Evolutionary conservation across 139 green algal genomes (phyloP), one percentile per base, ranked within the genome.

Genomic region (Dunaliella sp.): DNA sequence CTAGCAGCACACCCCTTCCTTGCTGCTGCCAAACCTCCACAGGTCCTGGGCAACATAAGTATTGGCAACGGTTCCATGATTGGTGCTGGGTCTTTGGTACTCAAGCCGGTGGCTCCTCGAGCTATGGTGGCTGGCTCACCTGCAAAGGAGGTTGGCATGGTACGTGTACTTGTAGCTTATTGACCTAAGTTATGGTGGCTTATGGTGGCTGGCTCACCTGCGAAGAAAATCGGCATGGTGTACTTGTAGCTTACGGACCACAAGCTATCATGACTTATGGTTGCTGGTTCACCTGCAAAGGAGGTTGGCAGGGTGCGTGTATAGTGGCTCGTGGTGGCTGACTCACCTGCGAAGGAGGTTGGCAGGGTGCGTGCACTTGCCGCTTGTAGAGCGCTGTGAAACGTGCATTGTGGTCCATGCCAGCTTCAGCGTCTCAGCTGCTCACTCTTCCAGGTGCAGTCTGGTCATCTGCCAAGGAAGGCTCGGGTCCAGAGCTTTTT

Each of bases 11-110:
- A n/a, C 58, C 21, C 58, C 21, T 24, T 24, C 22, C 24, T 21
- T 21, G 22, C 58, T 74, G 58, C 58, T 74, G 58, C 58, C 58
- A 21, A 21, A n/a, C 58, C 30, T 3, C 26, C 35, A 38, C 73
- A 80, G 31, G 92, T 99, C 26, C 90, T 99, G 59, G 95, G 97
- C 76, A 99, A 99, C 93, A 99, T 99, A 87, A 36, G 22, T 0
- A 89, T 99, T 16, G 97, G 96, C 24, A 90, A 95, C 75, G 96
- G 97, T 28, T 93, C 95, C 21, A 95, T 97, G 89, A 94, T 97
- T 48, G 95, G 94, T 25, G 95, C 95, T 3, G 95, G 96, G 32
- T 95, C 90, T 0, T 86, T 98, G 81, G 97, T 99, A 80, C 92
- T 99, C 16, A 98, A 98, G 83, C 90, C 94, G 32, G 96, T 98